Evolutionary conservation across 1,139 yeast genomes (phyloP), one percentile per base, ranked within the genome.

Genomic region (Ogataea hybrid): DNA sequence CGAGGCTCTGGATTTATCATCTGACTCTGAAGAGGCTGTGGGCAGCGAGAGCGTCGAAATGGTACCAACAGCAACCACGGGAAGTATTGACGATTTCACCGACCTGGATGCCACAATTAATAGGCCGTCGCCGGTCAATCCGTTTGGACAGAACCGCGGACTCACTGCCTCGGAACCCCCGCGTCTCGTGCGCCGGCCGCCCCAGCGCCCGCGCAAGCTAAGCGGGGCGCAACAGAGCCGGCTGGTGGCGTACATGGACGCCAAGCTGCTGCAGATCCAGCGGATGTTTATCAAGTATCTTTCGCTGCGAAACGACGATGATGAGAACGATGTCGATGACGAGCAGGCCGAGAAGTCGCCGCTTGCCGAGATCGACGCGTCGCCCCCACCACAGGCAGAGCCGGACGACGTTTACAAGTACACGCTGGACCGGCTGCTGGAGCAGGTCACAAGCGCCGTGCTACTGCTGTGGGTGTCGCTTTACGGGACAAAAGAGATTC

Each of bases 271-370:
- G 49, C 62, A 65, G 16, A 69, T 86, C 3, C 89, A 84, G 52
- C 66, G 94, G 35, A 71, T 67, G 48, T 84, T 77, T 54, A 79
- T 87, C 23, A 84, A 81, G 56, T 70, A 79, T 38, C 70, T 81
- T 46, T 72, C 81, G 3, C 32, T 51, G 18, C 50, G 51, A 28
- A 48, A 53, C 9, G 56, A 50, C 14, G 52, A 46, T 2, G 31
- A 28, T 20, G 31, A 28, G 31, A 16, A 14, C 17, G 16, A 42
- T 8, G 39, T 37, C 16, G 50, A 46, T 3, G 42, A 32, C 3
- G 42, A 38, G 15, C 20, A 16, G 22, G 8, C 10, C 28, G 31
- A 27, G 10, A 14, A 16, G 22, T n/a, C 21, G n/a, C 30, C 17
- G 11, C 15, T 28, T 7, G 31, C 22, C 9, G 23, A 7, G 23